Evolutionary conservation across 2,329 filamentous ascomycete genomes (phyloP), one percentile per base, ranked within the genome.

Genomic region (Diaporthe citrichinensis): DNA sequence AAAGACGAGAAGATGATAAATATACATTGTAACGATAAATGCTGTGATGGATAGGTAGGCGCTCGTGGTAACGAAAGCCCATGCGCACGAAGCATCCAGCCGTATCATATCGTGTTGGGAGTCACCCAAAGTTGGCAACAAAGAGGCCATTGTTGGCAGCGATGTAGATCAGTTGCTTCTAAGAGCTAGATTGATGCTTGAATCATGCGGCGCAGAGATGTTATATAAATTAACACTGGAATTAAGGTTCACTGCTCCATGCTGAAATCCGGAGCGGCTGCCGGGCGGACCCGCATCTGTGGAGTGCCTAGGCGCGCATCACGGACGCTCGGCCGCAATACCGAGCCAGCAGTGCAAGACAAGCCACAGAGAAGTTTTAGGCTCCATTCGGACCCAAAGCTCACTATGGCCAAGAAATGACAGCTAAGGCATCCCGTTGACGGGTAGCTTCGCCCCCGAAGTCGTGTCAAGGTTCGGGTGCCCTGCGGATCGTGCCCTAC

Each of bases 311-410:
- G 39, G 12, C 3, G 2, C 8, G 44, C 10, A 59, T n/a, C 31
- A 41, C 58, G 58, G 58, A 41, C 20, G 58, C 15, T 61, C 58
- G 58, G 58, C 58, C 58, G 58, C 58, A 41, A 61, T 25, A 23
- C 58, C 58, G 36, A 61, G 34, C 23, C 23, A 61, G 14, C 36
- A 41, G 17, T n/a, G 6, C 6, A 4, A n/a, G 34, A 49, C 44
- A 49, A 49, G 44, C 44, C 31, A 23, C 20, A 36, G 20, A 8
- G 10, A 8, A 34, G 57, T 10, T 34, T 5, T 6, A 4, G 23
- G 20, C 31, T 17, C 36, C 23, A 9, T 61, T 61, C 34, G 12
- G 58, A 25, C 28, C 34, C 55, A n/a, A 4, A 25, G 14, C 34
- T 41, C 8, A 61, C 20, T 8, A 8, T 7, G 12, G 7, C 23